Evolutionary conservation across 805 yeast genomes (phyloP), one percentile per base, ranked within the genome.

Genomic region (Teunomyces gatunensis): DNA sequence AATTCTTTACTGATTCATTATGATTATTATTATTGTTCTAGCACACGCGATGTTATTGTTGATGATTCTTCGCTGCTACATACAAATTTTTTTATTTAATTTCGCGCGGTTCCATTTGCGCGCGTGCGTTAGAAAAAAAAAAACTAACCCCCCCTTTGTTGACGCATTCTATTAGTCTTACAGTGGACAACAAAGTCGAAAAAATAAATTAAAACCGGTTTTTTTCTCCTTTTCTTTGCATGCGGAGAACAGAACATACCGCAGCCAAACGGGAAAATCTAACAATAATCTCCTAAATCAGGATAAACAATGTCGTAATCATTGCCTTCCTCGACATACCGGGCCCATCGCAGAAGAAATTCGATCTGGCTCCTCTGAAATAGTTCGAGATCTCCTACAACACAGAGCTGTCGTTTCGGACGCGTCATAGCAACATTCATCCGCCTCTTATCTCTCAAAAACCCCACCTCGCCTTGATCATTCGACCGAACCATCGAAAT

Each of bases 391-490:
- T 94, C 95, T 1, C 97, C 98, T 45, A 94, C 70, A 0, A 92
- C 79, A 58, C 94, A 87, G 5, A 92, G 69, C 56, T 91, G 97
- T 49, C 92, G 73, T 59, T 85, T 83, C 4, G 96, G 87, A 54
- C 99, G 75, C 0, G 98, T 91, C 61, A 92, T 89, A 1, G 97
- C 97, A 17, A 92, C 99, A 61, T 92, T 92, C 40, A 91, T 71
- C 55, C 99, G 77, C 58, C 94, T 71, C 46, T 79, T 76, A 55
- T 92, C 97, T 20, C 76, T 74, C 46, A 94, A 68, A 59, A 92
- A 94, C 7, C 98, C 98, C 41, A 91, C 84, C 45, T 85, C 87
- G 29, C 75, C 64, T 2, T 67, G 57, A 17, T 78, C 84, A 62
- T 92, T 92, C 34, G 94, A 85, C 53, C 99, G 74, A 2, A 92